Evolutionary conservation across 306 rosid species (phyloP).

Genomic region (Alnus glutinosa): DNA sequence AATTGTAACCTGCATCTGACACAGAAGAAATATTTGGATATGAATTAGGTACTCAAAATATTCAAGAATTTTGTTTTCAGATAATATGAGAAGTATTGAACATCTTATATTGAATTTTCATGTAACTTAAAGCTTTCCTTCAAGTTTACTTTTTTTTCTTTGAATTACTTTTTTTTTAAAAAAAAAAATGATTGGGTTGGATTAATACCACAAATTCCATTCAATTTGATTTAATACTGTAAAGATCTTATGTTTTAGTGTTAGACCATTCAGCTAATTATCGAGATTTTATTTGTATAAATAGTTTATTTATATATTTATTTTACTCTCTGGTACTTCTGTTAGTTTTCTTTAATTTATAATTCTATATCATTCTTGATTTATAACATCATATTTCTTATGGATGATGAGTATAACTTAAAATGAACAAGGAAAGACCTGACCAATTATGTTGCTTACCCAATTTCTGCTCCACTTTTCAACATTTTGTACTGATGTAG

Average conservation of each 20-base stretch:
- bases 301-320: not conserved
- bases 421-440: not conserved
- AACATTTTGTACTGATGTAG: slow-evolving; percentile 12
- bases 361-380: not conserved
- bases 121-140: too few species aligned
- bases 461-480: slow-evolving; percentile 7
- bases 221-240: not conserved
- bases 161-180: too few species aligned
- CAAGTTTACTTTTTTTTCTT: too few species aligned
- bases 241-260: not conserved
- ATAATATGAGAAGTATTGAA: not conserved
- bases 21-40: not conserved
- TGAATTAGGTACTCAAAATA: not conserved
- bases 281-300: not conserved
- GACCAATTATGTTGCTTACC: slow-evolving; percentile 3
- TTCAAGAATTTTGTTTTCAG: not conserved
- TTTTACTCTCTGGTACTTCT: not conserved
- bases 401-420: not conserved
- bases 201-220: not conserved
- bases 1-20: not conserved
- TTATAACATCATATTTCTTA: not conserved
- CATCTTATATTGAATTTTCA: not conserved
- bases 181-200: too few species aligned
- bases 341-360: not conserved
- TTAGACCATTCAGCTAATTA: not conserved